Evolutionary conservation across 352 stramenopile genomes (phyloP).

Genomic region (Pythium pyrilobum): DNA sequence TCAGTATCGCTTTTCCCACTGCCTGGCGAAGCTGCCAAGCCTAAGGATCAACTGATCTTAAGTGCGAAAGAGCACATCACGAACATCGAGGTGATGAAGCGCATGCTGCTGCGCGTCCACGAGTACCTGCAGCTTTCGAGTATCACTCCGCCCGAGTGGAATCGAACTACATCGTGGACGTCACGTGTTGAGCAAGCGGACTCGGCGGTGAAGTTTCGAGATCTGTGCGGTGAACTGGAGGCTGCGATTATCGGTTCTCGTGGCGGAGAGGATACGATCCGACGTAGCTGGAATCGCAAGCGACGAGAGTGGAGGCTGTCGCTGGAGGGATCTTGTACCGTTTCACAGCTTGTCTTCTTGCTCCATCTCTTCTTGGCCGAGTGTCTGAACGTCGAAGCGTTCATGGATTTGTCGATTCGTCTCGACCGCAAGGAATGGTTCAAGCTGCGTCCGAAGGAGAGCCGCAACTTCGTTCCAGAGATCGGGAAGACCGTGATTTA

Average conservation of each 20-base stretch:
- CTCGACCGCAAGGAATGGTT: constrained; percentile 76
- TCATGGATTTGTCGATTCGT: constrained; percentile 67
- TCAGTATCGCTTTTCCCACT: constrained; percentile 61
- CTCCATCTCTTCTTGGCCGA: constrained; percentile 69
- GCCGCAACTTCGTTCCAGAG: constrained; percentile 74
- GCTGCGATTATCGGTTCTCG: constrained; percentile 37
- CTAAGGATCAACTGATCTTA: constrained; percentile 39
- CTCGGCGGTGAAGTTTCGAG: constrained; percentile 27
- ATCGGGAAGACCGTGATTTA: constrained; percentile 60
- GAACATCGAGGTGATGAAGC: constrained; percentile 36
- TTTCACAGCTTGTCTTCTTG: constrained; percentile 66
- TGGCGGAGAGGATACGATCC: constrained; percentile 48
- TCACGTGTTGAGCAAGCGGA: constrained; percentile 25
- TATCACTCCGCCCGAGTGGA: constrained; percentile 42
- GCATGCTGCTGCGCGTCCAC: constrained; percentile 59
- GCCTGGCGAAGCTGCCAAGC: constrained; percentile 41
- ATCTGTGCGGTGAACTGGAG: constrained; percentile 58
- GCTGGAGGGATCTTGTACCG: constrained; percentile 58
- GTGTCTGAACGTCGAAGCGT: constrained; percentile 74
- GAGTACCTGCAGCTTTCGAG: constrained; percentile 53
- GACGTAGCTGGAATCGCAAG: constrained; percentile 69
- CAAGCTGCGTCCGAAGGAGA: constrained; percentile 67
- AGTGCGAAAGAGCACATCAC: constrained; percentile 38
- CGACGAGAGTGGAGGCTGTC: constrained; percentile 67
- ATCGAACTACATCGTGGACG: constrained; percentile 39